Conservation (phyloP, 371 early-diverging fungal species). For the Syncephalastrum contaminatum region DNA sequence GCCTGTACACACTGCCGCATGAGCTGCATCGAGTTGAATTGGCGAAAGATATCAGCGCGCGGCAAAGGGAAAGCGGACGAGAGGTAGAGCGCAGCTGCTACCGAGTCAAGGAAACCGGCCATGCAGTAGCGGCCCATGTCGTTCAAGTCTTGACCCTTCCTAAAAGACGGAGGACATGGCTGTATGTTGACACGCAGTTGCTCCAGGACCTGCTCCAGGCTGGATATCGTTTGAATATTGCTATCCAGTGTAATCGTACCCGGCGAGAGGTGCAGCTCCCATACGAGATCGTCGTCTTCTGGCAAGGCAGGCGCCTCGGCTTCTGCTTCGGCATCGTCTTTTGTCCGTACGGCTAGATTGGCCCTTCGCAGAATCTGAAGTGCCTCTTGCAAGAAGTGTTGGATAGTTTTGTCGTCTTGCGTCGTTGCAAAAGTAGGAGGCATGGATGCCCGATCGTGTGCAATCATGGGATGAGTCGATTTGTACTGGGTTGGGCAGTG, state of each 20-base stretch:
- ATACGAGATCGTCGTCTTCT: constrained; percentile 23
- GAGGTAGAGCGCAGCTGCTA: constrained; percentile 23
- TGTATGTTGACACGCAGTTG: constrained; percentile 40
- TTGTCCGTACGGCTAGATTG: constrained; percentile 1
- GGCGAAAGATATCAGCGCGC: constrained; percentile 19
- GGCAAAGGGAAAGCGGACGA: constrained; percentile 13
- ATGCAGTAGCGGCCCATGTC: constrained; percentile 19
- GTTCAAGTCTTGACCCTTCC: constrained; percentile 3
- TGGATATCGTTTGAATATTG: constrained; percentile 43
- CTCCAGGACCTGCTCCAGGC: constrained; percentile 45
- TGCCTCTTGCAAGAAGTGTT: constrained; percentile 21
- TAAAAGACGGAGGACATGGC: constrained; percentile 25
- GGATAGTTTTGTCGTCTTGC: constrained; percentile 6
- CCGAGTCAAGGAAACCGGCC: constrained; percentile 19
- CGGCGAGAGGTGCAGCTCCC: constrained; percentile 43
- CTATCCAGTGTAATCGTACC: constrained; percentile 48
- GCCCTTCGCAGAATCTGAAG: constrained; percentile 18
- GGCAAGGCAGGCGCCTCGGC: constrained; percentile 1
- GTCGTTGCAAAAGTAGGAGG: constrained; percentile 8
- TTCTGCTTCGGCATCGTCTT: not conserved
- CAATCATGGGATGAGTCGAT: constrained; percentile 12
- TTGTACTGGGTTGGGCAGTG: no score
- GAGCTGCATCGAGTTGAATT: constrained; percentile 37
- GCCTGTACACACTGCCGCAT: constrained; percentile 42
- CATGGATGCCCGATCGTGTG: constrained; percentile 11